Evolutionary conservation across 2,329 filamentous ascomycete genomes (phyloP).

Genomic region (Ceratocystiopsis minuta): DNA sequence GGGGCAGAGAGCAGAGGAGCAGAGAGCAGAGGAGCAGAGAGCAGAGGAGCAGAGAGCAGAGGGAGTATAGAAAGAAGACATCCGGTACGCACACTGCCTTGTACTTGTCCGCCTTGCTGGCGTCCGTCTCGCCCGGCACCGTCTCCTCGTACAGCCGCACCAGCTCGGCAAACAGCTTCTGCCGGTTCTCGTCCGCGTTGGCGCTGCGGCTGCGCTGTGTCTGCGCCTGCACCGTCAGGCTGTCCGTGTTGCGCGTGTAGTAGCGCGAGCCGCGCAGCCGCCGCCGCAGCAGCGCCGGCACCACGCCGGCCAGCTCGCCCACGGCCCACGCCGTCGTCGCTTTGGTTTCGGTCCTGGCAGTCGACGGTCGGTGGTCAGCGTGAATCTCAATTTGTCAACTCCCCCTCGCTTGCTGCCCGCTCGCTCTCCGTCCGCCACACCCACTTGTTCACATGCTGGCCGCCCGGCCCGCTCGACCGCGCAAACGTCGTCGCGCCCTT

Average conservation of each 20-base stretch:
- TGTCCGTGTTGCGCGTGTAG: slow-evolving; percentile 32
- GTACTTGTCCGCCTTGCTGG: slow-evolving; percentile 29
- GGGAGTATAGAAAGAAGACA: no score
- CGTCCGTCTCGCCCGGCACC: slow-evolving; percentile 28
- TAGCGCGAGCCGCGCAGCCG: slow-evolving; percentile 34
- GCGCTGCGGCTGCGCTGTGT: slow-evolving; percentile 31
- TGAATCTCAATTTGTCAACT: background rate
- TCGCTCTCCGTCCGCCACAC: no score
- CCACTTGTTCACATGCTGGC: slow-evolving; percentile 46
- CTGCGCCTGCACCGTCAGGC: slow-evolving; percentile 36
- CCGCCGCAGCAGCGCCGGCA: slow-evolving; percentile 30
- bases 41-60: background rate
- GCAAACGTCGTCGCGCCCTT: slow-evolving; percentile 34
- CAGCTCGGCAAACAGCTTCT: slow-evolving; percentile 29
- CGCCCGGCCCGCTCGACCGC: slow-evolving; percentile 42
- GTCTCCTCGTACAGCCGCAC: slow-evolving; percentile 26
- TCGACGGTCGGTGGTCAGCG: background rate
- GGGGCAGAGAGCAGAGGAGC: background rate
- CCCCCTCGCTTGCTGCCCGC: no score
- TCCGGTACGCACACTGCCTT: slow-evolving; percentile 28
- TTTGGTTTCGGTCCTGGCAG: slow-evolving; percentile 40
- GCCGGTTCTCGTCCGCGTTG: slow-evolving; percentile 34
- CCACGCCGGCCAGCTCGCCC: slow-evolving; percentile 23
- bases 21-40: background rate
- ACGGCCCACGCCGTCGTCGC: slow-evolving; percentile 35